These are phyloP conservation scores for Aspergillus proliferans DNA, from an alignment of 2,329 filamentous ascomycete genomes.

Conservation along the genomic window DNA sequence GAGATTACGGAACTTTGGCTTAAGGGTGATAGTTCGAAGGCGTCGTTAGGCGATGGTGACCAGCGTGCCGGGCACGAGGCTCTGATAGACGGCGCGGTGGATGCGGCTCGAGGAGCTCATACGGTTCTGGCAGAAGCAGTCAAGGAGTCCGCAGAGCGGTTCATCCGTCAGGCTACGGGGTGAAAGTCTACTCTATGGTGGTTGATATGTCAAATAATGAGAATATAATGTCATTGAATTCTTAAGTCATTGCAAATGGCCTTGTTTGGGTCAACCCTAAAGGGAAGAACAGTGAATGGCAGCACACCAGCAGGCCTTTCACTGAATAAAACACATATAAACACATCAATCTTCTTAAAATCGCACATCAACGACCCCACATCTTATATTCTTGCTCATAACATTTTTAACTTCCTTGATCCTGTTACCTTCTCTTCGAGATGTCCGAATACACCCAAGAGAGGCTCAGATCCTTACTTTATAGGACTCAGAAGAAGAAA, in stretches of 20 bases:
- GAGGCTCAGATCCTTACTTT: neutral
- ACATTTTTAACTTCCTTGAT: neutral
- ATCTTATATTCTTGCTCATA: neutral
- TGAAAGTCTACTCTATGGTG: slow-evolving; percentile 10
- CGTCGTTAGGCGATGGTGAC: slow-evolving; percentile 26
- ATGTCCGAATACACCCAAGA: neutral
- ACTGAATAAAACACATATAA: too few relatives aligned
- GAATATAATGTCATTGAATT: slow-evolving; percentile 14
- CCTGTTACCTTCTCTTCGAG: neutral
- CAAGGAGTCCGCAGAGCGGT: slow-evolving; percentile 49
- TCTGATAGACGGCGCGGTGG: slow-evolving; percentile 58
- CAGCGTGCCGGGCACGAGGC: slow-evolving; percentile 41
- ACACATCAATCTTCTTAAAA: too few relatives aligned
- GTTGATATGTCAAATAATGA: slow-evolving; percentile 18
- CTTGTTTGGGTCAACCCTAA: neutral
- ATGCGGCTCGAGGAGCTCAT: slow-evolving; percentile 55
- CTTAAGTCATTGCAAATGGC: neutral
- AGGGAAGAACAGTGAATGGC: slow-evolving; percentile 15
- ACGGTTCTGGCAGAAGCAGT: slow-evolving; percentile 57
- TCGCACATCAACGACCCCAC: neutral
- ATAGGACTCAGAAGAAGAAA: neutral
- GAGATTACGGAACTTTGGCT: slow-evolving; percentile 95
- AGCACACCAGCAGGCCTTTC: neutral
- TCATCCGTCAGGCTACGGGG: slow-evolving; percentile 17
- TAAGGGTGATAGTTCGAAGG: slow-evolving; percentile 59